Evolutionary conservation across 805 yeast species (phyloP), one percentile per base, ranked within the genome.

Genomic region (Candida quercuum): DNA sequence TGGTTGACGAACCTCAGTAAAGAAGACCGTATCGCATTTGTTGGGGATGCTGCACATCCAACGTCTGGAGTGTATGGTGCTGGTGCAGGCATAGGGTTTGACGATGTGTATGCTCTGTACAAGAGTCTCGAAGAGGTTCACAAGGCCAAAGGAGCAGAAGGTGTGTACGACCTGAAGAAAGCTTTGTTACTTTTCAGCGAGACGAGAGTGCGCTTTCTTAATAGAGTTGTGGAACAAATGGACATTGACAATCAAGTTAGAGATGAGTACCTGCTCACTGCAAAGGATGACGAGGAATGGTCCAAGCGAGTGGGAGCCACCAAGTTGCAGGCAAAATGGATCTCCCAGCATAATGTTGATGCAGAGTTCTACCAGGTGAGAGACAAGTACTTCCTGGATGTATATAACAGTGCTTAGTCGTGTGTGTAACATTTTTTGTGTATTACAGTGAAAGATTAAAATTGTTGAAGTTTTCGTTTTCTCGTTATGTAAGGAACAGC

Each of bases 51-150:
- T 19, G 45, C 47, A 4, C 47, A 40, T 28, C 47, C 47, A 33
- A 43, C 47, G n/a, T 43, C 47, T 12, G 47, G 47, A 17, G 40
- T 40, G 4, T 43, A 43, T 30, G 47, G 45, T 33, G 47, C 47
- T 14, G 45, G 47, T 23, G 47, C 47, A 1, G 47, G 40, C 27
- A 30, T 43, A 14, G 47, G 45, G 3, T 43, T 40, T 32, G 47
- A 43, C 33, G 47, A 43, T 31, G 47, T 43, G 20, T 43, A 42
- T 41, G 45, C 47, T 13, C 13, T 43, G 5, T 40, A 35, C 14
- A 26, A 19, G 22, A 31, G 41, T 20, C 25, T 43, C 11, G 6
- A 9, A n/a, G 44, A 40, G 18, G 38, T 34, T n/a, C 12, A 23
- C 4, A 11, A 19, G n/a, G 13, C 17, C 17, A 30, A 24, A 26